Percentiles rank a stretch among this genome's conserved stretches.
Evolutionary conservation across 2,329 filamentous ascomycete genomes (phyloP).

Genomic region (Nigrospora osmanthi): DNA sequence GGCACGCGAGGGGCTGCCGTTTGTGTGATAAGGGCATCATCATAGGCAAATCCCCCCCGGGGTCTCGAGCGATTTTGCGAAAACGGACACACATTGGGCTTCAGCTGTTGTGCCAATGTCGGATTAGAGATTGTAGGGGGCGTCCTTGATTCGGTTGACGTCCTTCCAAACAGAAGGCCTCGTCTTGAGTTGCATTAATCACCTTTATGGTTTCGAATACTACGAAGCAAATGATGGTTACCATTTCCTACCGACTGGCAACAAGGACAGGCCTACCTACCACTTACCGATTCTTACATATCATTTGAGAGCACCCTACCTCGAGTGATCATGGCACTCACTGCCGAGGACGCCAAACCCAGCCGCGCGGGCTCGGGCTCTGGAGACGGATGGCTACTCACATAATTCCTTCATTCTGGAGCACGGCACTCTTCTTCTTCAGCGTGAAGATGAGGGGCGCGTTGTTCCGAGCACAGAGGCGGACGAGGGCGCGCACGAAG

Average conservation of each 20-base stretch:
- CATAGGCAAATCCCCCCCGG: not conserved
- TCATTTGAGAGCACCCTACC: too few relatives aligned
- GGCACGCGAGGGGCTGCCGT: too few relatives aligned
- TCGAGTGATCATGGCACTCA: too few relatives aligned
- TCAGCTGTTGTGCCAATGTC: not conserved
- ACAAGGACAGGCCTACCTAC: too few relatives aligned
- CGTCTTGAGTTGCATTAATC: too few relatives aligned
- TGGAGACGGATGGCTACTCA: not conserved
- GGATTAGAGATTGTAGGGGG: not conserved
- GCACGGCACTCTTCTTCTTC: not conserved
- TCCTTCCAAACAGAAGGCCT: too few relatives aligned
- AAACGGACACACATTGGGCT: not conserved
- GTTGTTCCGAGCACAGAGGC: not conserved
- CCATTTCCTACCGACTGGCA: too few relatives aligned
- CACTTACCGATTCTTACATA: too few relatives aligned
- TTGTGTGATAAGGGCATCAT: not conserved
- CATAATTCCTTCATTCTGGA: not conserved
- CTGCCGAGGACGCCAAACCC: too few relatives aligned
- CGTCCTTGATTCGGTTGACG: too few relatives aligned
- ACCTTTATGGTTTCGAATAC: too few relatives aligned
- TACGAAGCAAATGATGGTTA: too few relatives aligned
- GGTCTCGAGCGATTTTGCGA: not conserved
- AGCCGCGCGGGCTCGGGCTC: not conserved
- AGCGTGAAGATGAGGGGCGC: constrained; percentile 1
- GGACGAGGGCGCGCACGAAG: not conserved